phyloP scores from a whole-genome alignment of 345 rosid species.

The Aquilaria malaccensis region DNA sequence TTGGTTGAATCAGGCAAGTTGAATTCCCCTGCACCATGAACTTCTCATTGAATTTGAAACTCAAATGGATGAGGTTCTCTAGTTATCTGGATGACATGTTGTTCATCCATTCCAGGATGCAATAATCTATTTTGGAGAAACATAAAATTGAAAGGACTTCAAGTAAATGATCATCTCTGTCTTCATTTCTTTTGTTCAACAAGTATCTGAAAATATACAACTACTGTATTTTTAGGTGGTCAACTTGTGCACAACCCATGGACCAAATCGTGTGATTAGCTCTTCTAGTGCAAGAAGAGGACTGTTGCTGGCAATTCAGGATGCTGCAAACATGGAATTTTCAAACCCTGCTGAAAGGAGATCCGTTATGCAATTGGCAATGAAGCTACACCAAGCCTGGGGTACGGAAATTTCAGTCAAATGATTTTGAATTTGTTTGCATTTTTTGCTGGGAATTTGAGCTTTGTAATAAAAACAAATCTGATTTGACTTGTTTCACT shows the following conservation, averaged over 20 bases:
- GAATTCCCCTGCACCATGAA: too few relatives aligned
- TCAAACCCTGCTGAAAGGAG: slow-evolving; percentile 59
- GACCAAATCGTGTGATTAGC: slow-evolving; percentile 54
- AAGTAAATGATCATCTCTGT: too few relatives aligned
- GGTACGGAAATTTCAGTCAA: slow-evolving; percentile 34
- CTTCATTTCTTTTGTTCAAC: too few relatives aligned
- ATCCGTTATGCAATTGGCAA: slow-evolving; percentile 56
- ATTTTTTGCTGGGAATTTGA: too few relatives aligned
- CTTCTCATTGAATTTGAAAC: background rate
- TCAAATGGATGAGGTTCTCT: too few relatives aligned
- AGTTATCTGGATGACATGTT: too few relatives aligned
- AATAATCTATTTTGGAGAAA: too few relatives aligned
- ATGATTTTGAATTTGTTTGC: too few relatives aligned
- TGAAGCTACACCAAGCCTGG: slow-evolving; percentile 69
- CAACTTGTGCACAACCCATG: slow-evolving; percentile 62
- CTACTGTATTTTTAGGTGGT: slow-evolving; percentile 45
- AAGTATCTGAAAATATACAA: background rate
- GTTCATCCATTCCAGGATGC: too few relatives aligned
- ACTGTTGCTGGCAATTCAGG: slow-evolving; percentile 65
- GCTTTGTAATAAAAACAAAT: too few relatives aligned
- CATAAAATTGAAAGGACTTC: too few relatives aligned
- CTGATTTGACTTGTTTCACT: too few relatives aligned
- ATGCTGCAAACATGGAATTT: slow-evolving; percentile 60
- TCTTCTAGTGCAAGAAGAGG: slow-evolving; percentile 56
- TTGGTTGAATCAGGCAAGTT: slow-evolving; percentile 90